A percentile compares a stretch with the other conserved stretches of the same genome.
Conservation (phyloP, 805 yeast genomes). For the Candida ponderosae region DNA sequence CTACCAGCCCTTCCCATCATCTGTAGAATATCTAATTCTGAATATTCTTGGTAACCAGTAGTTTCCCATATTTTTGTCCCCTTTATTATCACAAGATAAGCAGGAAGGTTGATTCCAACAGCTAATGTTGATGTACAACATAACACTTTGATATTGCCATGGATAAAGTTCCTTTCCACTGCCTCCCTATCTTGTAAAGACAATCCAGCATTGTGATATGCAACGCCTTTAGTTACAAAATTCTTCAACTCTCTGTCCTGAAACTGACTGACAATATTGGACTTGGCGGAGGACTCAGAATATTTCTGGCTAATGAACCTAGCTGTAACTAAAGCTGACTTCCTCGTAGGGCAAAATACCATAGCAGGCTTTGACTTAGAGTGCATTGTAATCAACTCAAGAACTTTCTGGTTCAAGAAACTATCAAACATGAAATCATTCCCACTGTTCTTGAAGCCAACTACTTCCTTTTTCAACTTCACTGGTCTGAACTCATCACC, state of each 20-base stretch:
- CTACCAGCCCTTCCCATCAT: slow-evolving; percentile 66
- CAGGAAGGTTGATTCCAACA: slow-evolving; percentile 55
- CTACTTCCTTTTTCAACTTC: slow-evolving; percentile 30
- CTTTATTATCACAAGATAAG: slow-evolving; percentile 51
- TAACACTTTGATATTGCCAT: slow-evolving; percentile 33
- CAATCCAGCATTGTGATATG: slow-evolving; percentile 55
- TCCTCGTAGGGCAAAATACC: slow-evolving; percentile 47
- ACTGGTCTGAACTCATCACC: slow-evolving; percentile 44
- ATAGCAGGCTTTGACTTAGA: slow-evolving; percentile 35
- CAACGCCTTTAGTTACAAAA: slow-evolving; percentile 29
- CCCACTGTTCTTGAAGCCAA: slow-evolving; percentile 30
- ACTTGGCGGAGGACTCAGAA: background rate
- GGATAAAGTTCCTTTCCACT: slow-evolving; percentile 37
- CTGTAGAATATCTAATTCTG: slow-evolving; percentile 47
- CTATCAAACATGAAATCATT: slow-evolving; percentile 44
- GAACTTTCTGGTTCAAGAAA: slow-evolving; percentile 31
- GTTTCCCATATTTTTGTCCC: slow-evolving; percentile 55
- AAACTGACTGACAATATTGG: slow-evolving; percentile 1
- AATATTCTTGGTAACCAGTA: slow-evolving; percentile 42
- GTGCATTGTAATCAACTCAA: slow-evolving; percentile 30
- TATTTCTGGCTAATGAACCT: slow-evolving; percentile 24
- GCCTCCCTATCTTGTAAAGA: slow-evolving; percentile 34
- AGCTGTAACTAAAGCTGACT: slow-evolving; percentile 39
- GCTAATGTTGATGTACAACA: slow-evolving; percentile 57
- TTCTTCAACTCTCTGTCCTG: slow-evolving; percentile 22